Percentiles rank a stretch among this genome's conserved stretches.
phyloP scores from a whole-genome alignment of 768 basidiomycete species.

The Coprinopsis cinerea region DNA sequence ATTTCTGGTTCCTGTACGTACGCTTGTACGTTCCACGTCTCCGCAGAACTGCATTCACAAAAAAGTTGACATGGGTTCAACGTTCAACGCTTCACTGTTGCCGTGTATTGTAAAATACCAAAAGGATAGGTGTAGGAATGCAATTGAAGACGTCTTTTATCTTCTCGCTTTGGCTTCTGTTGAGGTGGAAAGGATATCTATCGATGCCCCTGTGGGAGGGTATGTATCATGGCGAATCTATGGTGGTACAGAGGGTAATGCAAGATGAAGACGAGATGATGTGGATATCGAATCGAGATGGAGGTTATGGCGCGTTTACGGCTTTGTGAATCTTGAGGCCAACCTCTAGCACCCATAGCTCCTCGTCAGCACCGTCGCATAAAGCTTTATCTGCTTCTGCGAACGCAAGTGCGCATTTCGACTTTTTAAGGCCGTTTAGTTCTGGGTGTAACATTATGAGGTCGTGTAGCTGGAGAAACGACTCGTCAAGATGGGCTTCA shows the following conservation, averaged over 20 bases:
- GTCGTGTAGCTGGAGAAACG: constrained; percentile 83
- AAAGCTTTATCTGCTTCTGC: constrained; percentile 96
- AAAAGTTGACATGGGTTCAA: neutral
- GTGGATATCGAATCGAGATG: neutral
- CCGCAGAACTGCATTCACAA: neutral
- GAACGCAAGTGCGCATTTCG: constrained; percentile 72
- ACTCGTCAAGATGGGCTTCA: no score
- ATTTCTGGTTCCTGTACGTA: no score
- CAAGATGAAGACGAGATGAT: neutral
- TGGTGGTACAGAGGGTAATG: neutral
- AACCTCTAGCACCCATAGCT: constrained; percentile 88
- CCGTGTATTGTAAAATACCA: neutral
- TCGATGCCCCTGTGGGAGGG: no score
- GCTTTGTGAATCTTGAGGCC: constrained; percentile 74
- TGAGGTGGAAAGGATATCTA: no score
- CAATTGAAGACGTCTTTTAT: neutral
- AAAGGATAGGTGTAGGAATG: neutral
- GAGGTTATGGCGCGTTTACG: constrained; percentile 28
- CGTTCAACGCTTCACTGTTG: neutral
- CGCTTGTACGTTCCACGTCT: no score
- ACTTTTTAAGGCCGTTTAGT: constrained; percentile 75
- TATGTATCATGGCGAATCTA: no score
- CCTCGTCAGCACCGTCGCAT: constrained; percentile 96
- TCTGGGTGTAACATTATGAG: constrained; percentile 78
- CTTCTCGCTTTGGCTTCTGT: neutral